These are phyloP conservation scores for Cymodocea nodosa DNA, from an alignment of 116 monocot genomes.

Conservation along the genomic window DNA sequence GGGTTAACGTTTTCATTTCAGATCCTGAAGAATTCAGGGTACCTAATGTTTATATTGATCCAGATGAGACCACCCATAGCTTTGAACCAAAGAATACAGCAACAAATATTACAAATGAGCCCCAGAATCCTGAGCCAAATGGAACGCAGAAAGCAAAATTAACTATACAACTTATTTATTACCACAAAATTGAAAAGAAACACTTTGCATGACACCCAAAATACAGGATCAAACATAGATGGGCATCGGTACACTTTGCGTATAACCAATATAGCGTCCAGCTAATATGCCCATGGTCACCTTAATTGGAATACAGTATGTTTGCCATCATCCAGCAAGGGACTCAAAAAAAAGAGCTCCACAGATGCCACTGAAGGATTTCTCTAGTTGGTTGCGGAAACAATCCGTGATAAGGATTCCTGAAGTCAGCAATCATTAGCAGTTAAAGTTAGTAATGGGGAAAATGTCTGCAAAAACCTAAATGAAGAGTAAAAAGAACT, in stretches of 20 bases:
- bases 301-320: background rate
- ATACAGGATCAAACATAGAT: background rate
- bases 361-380: background rate
- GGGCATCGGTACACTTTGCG: background rate
- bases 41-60: slow-evolving; percentile 4
- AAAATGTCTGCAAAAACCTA: background rate
- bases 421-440: background rate
- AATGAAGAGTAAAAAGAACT: background rate
- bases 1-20: background rate
- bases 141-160: slow-evolving; percentile 15
- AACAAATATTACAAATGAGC: slow-evolving; percentile 16
- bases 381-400: background rate
- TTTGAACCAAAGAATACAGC: slow-evolving; percentile 25
- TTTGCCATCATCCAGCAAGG: background rate
- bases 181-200: background rate
- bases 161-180: background rate
- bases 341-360: no score
- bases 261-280: background rate
- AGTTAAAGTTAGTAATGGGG: background rate
- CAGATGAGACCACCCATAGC: slow-evolving; percentile 19
- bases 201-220: slow-evolving; percentile 4
- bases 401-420: background rate
- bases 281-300: background rate
- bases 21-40: background rate
- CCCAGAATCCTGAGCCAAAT: slow-evolving; percentile 20